Evolutionary conservation across 2,329 filamentous ascomycete genomes (phyloP).

Genomic region (Sclerotiophoma versabilis): DNA sequence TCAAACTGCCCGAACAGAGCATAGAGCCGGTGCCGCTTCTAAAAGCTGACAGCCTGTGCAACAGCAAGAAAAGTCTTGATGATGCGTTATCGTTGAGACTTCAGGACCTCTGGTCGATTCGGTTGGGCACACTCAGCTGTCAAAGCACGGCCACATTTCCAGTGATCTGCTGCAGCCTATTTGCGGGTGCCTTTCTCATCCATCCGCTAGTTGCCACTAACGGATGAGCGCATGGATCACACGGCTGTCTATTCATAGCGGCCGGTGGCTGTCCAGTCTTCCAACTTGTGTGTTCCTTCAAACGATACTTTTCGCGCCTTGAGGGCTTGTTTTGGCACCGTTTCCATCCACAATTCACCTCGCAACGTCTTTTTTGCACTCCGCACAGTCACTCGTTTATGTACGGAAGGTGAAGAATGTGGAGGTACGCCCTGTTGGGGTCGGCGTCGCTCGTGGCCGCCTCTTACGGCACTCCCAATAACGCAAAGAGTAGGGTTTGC

Average conservation of each 20-base stretch:
- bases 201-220: slow-evolving; percentile 24
- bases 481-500: slow-evolving; percentile 28
- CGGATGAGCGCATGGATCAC: slow-evolving; percentile 34
- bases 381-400: slow-evolving; percentile 19
- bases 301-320: slow-evolving; percentile 7
- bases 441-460: slow-evolving; percentile 22
- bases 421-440: slow-evolving; percentile 28
- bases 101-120: neutral
- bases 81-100: slow-evolving; percentile 1
- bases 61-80: neutral
- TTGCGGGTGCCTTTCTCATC: slow-evolving; percentile 25
- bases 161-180: slow-evolving; percentile 23
- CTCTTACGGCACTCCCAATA: slow-evolving; percentile 16
- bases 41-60: slow-evolving; percentile 8
- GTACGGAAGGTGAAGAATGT: slow-evolving; percentile 30
- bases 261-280: slow-evolving; percentile 13
- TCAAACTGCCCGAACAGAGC: slow-evolving; percentile 2
- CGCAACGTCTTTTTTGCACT: slow-evolving; percentile 22
- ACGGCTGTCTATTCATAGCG: slow-evolving; percentile 34
- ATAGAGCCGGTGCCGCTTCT: neutral
- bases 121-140: slow-evolving; percentile 20
- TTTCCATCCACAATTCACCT: slow-evolving; percentile 1
- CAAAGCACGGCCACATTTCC: slow-evolving; percentile 33
- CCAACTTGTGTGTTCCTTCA: slow-evolving; percentile 5
- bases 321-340: slow-evolving; percentile 11